phyloP scores from a whole-genome alignment of 2,329 filamentous ascomycete genomes.

The Aspergillus ibericus region DNA sequence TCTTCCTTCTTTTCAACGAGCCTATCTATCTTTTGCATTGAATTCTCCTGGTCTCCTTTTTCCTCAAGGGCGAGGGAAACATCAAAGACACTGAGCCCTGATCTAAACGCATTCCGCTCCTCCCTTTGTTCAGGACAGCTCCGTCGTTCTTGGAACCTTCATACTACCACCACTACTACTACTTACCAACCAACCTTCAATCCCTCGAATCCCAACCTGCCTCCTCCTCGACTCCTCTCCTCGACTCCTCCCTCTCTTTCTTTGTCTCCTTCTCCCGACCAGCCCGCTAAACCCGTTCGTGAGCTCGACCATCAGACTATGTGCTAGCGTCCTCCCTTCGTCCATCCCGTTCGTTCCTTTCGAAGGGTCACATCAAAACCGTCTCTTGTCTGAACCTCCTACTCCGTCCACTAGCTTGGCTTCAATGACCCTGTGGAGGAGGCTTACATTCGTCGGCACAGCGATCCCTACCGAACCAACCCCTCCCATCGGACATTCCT shows the following conservation, averaged over 20 bases:
- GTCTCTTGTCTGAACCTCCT: neutral
- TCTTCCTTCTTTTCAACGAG: slow-evolving; percentile 23
- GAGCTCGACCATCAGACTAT: slow-evolving; percentile 2
- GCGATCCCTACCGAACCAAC: slow-evolving; percentile 20
- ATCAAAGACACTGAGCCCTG: neutral
- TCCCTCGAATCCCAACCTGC: slow-evolving; percentile 12
- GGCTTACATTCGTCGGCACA: slow-evolving; percentile 23
- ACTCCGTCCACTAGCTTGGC: slow-evolving; percentile 16
- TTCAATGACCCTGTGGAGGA: slow-evolving; percentile 29
- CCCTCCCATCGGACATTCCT: slow-evolving; percentile 32
- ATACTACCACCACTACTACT: slow-evolving; percentile 6
- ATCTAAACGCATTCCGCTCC: slow-evolving; percentile 19
- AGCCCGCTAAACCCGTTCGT: neutral
- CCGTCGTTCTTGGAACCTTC: slow-evolving; percentile 16
- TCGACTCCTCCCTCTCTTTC: slow-evolving; percentile 4
- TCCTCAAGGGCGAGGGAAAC: neutral
- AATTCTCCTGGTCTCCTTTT: slow-evolving; percentile 14
- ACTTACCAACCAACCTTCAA: slow-evolving; percentile 3
- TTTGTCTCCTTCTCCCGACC: neutral
- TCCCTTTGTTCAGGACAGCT: slow-evolving; percentile 22
- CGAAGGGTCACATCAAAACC: slow-evolving; percentile 14
- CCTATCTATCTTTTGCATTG: neutral
- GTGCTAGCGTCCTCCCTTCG: neutral
- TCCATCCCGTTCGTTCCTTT: slow-evolving; percentile 6
- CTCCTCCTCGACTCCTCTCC: slow-evolving; percentile 10